Evolutionary conservation across 805 yeast genomes (phyloP).

Genomic region (Myxozyma udenii): DNA sequence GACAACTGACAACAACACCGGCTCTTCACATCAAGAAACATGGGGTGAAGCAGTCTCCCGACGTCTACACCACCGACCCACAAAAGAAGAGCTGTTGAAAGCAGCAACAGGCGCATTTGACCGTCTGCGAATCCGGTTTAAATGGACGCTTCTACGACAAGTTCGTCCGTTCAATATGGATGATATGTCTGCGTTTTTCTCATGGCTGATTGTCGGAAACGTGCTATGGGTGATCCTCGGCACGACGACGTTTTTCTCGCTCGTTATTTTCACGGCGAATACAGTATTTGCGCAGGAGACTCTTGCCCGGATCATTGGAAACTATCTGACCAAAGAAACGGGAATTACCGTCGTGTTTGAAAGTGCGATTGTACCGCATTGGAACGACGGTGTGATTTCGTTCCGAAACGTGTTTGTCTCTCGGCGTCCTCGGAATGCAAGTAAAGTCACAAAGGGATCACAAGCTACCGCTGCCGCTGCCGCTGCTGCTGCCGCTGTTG

Average conservation of each 20-base stretch:
- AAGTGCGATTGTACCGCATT: conserved; percentile 89
- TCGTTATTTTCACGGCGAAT: conserved; percentile 71
- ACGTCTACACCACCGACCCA: conserved; percentile 29
- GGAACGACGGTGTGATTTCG: conserved; percentile 82
- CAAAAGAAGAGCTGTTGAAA: conserved; percentile 46
- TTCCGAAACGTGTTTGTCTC: conserved; percentile 84
- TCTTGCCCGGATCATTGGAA: conserved; percentile 78
- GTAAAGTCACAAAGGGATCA: conserved; percentile 63
- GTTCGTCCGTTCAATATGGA: conserved; percentile 87
- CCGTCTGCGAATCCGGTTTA: conserved; percentile 49
- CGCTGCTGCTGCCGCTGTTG: conserved; percentile 41
- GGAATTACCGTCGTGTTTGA: conserved; percentile 84
- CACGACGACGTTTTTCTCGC: conserved; percentile 87
- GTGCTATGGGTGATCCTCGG: conserved; percentile 74
- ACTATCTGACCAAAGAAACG: conserved; percentile 76
- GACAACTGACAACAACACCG: neutral
- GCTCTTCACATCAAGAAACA: conserved; percentile 1
- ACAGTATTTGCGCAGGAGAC: conserved; percentile 86
- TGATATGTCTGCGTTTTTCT: conserved; percentile 82
- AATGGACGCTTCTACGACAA: conserved; percentile 73
- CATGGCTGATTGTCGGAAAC: conserved; percentile 90
- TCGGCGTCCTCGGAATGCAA: conserved; percentile 63
- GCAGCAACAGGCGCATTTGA: conserved; percentile 44
- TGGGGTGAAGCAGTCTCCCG: conserved; percentile 24
- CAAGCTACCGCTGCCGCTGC: conserved; percentile 68